Base-by-base conservation (phyloP, 2,329 filamentous ascomycete genomes). In the Fusarium sp. region DNA sequence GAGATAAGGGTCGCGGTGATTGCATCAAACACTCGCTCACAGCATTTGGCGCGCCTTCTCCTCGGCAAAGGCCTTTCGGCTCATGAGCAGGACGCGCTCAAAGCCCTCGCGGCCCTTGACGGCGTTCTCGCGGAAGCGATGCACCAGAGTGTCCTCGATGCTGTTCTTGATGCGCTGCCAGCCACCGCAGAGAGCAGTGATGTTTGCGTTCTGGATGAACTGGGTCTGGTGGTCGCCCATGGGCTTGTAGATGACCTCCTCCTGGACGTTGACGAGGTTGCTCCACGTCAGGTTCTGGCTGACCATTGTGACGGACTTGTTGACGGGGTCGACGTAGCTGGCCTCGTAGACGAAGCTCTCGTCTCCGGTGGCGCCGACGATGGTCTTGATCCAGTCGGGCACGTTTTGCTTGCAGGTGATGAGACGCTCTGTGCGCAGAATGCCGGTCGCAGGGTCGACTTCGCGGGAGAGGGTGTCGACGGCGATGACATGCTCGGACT, bases 141-240 rank as follows among this genome's bases (percentile, higher is more conserved):
- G 91, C 40, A 98, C 90, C 38, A 93, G 91, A 48, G 91, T 88
- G 70, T 98, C 93, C 81, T 99, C 95, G 70, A 99, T 96, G 75
- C 89, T 92, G 79, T 95, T 97, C 83, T 92, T 95, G 75, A 98
- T 93, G 74, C 93, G 92, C 79, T 97, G 92, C 93, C 95, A 99
- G 61, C 95, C 95, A 68, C 95, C 94, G 76, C 93, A 97, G 9
- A 98, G 82, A 1, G 95, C 95, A 2, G 93, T 97, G 74, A 99
- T 94, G 78, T 93, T 88, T 35, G 95, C 95, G 61, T 92, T 89
- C 80, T 99, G 95, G 43, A 88, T 83, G 74, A 99, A 98, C 63
- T 90, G 85, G 3, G 95, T 99, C 75, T 85, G 83, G 73, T 76
- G 77, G 75, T 77, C 72, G 48, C 74, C 72, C 41, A 81, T 71